Evolutionary conservation across 108 stramenopile species (phyloP), one percentile per base, ranked within the genome.

Genomic region (Stephanodiscus triporus): DNA sequence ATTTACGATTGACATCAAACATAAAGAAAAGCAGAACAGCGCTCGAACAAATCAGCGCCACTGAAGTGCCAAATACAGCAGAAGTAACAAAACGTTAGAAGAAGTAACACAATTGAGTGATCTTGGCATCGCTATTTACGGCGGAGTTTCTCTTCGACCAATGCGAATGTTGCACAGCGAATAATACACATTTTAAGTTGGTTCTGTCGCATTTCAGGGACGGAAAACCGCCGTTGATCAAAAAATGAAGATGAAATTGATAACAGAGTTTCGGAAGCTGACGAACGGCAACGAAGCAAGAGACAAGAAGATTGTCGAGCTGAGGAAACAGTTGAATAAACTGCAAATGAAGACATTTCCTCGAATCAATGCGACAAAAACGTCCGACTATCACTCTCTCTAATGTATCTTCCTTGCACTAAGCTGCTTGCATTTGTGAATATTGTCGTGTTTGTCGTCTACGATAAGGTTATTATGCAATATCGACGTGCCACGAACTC

Each of bases 321-420:
- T 61, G 22, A 37, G 60, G 37, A 30, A 9, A 4, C 30, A 57
- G 29, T n/a, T 57, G 56, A 57, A 57, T 9, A 57, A 57, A 13
- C 56, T 57, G 17, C 24, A 30, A 32, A 57, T 57, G 56, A 57
- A 57, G 56, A 57, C 56, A 1, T 57, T 57, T 30, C 56, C 56
- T 17, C 27, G 56, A 57, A 30, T 57, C 56, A 7, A 13, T 17
- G 43, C 43, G 3, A 16, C 43, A 45, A 45, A 45, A 14, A 16
- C 43, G 43, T 45, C 43, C 14, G 43, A 45, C 13, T 45, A 13
- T 45, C 43, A 45, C 13, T 45, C 43, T 45, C 43, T 17, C 43
- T 45, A 14, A 45, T 45, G 32, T 34, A 34, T 4, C 32, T 34
- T 34, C 32, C 32, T n/a, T n/a, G n/a, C n/a, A n/a, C n/a, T n/a